These are phyloP conservation scores for Paramyrothecium sp. DNA, from an alignment of 2,329 filamentous ascomycete genomes.

Conservation along the genomic window DNA sequence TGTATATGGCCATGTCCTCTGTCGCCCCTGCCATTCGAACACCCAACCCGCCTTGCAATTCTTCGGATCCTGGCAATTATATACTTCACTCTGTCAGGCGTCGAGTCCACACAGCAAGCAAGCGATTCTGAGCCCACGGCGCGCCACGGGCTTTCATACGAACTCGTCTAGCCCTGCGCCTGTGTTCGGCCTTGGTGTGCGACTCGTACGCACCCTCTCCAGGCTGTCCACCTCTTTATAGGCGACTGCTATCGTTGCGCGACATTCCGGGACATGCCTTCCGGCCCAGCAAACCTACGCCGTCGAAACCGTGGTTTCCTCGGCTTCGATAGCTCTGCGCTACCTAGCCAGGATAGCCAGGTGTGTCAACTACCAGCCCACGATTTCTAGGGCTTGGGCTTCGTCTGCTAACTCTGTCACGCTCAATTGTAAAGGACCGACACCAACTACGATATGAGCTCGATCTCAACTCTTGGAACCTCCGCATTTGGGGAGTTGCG, in stretches of 20 bases:
- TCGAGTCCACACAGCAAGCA: not conserved
- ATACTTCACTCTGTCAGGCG: not conserved
- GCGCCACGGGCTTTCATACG: not conserved
- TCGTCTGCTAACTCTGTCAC: not conserved
- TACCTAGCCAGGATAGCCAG: constrained; percentile 47
- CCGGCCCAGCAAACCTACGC: constrained; percentile 22
- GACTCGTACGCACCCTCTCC: not conserved
- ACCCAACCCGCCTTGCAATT: not conserved
- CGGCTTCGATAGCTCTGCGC: constrained; percentile 48
- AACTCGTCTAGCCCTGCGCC: constrained; percentile 3
- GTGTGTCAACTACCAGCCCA: constrained; percentile 25
- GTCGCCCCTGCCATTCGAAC: not conserved
- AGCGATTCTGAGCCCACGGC: not conserved
- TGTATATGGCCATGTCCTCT: not conserved
- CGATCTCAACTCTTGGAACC: constrained; percentile 53
- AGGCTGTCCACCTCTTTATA: constrained; percentile 8
- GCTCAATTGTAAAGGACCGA: constrained; percentile 37
- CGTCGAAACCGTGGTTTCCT: constrained; percentile 48
- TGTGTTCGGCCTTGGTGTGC: not conserved
- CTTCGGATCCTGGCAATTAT: not conserved
- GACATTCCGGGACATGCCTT: constrained; percentile 23
- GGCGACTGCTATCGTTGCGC: constrained; percentile 9
- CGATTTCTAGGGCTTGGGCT: no score
- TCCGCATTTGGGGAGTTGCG: constrained; percentile 54
- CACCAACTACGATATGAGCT: constrained; percentile 51